Base-by-base conservation (phyloP, 2,329 filamentous ascomycete genomes). In the Pseudogymnoascus sp. region DNA sequence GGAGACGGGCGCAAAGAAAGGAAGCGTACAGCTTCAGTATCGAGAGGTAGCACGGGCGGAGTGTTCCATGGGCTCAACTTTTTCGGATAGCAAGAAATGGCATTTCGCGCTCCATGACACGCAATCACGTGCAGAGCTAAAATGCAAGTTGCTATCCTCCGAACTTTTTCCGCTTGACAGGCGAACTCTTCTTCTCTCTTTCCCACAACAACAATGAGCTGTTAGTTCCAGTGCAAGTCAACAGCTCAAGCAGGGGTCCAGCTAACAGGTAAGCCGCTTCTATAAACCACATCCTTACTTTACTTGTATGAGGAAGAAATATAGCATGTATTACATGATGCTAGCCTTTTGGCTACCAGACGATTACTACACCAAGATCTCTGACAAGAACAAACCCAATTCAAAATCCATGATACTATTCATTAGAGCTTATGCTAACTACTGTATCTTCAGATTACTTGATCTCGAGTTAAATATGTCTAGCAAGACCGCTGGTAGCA, bases 291-390 rank as follows among this genome's bases (percentile, higher is more conserved):
- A 34, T 6, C 50, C 28, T 21, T 56, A 21, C 28, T 38, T 61
- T 53, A 37, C 14, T 69, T 67, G 62, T 34, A 68, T 75, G 74
- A 76, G 75, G 74, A 71, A 71, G 64, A 68, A 72, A 68, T 68
- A 70, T 75, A 75, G 75, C 76, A 77, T 77, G 74, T 76, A 76
- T 76, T 75, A 76, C 74, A 75, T 73, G 74, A 78, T 70, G 65
- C 67, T 62, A 34, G 60, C 37, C 65, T 75, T 74, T 76, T 84
- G 83, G 84, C 83, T 78, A 80, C 76, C 76, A 75, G 73, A 72
- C 71, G 71, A 60, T 60, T 60, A 60, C 82, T 84, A 85, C 83
- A 87, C 84, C 84, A 87, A 88, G 84, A 88, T 88, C 84, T 87
- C 85, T 88, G 85, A 88, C 72, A 74, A 74, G 75, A 74, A 68